Conservation (phyloP, 768 basidiomycete species). For the Tricholoma matsutake region DNA sequence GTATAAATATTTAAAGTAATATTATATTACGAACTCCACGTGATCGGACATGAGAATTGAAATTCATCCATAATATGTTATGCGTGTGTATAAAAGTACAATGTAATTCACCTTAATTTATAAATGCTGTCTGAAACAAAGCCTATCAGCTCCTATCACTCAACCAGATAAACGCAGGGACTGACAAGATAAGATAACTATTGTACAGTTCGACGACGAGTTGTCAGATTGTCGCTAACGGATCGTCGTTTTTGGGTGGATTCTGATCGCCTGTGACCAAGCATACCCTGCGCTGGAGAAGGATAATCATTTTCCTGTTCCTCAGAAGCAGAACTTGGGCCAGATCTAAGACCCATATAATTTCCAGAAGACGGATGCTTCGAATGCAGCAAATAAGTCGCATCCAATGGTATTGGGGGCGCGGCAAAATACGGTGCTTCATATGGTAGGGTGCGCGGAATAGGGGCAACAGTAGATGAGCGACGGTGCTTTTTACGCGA, state of each 20-base stretch:
- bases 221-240: constrained; percentile 29
- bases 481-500: constrained; percentile 29
- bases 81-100: constrained; percentile 10
- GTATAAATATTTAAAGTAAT: too few species aligned
- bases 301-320: constrained; percentile 11
- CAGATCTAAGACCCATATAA: constrained; percentile 13
- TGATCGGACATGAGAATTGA: neutral
- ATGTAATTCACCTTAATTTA: neutral
- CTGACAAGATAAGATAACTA: neutral
- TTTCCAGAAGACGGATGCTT: constrained; percentile 26
- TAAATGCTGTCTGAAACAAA: neutral
- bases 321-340: neutral
- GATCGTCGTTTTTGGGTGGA: constrained; percentile 29
- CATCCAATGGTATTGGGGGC: constrained; percentile 30
- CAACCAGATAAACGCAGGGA: neutral
- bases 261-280: constrained; percentile 6
- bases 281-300: neutral
- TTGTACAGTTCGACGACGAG: constrained; percentile 11
- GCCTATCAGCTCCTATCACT: neutral
- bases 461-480: constrained; percentile 26
- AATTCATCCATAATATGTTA: neutral
- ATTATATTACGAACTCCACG: too few species aligned
- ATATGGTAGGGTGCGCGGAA: constrained; percentile 39
- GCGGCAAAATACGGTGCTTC: constrained; percentile 44
- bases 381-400: constrained; percentile 16